phyloP scores from a whole-genome alignment of 208 protist genomes.

The Naegleria fowleri region DNA sequence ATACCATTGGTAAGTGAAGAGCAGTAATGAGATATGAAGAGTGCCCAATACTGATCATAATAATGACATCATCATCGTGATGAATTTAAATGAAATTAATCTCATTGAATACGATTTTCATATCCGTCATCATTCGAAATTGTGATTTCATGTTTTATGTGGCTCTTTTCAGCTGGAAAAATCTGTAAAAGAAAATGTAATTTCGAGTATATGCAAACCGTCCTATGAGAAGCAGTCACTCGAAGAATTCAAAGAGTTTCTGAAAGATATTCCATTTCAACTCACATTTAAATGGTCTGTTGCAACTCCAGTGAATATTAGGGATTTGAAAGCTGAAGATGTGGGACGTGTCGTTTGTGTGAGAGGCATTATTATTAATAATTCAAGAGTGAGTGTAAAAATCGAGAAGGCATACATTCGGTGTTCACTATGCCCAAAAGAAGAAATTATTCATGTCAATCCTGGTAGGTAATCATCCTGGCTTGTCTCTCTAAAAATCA shows the following conservation, averaged over 20 bases:
- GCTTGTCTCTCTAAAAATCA: too few relatives aligned
- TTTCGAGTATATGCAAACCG: neutral
- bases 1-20: neutral
- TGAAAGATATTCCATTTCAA: neutral
- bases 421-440: neutral
- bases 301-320: neutral
- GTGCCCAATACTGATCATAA: too few relatives aligned
- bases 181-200: neutral
- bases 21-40: neutral
- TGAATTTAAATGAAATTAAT: too few relatives aligned
- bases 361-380: constrained; percentile 16
- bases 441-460: neutral
- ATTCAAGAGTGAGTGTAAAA: neutral
- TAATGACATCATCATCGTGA: too few relatives aligned
- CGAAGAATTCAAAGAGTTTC: neutral
- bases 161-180: neutral
- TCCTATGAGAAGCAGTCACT: neutral
- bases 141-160: neutral
- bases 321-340: neutral
- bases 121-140: too few relatives aligned
- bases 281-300: neutral
- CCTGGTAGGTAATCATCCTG: neutral
- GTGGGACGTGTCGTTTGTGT: neutral
- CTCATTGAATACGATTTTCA: too few relatives aligned
- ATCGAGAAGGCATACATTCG: neutral